Conservation (phyloP, 1,284 basidiomycete species). For the Fomitiporia mediterranea region DNA sequence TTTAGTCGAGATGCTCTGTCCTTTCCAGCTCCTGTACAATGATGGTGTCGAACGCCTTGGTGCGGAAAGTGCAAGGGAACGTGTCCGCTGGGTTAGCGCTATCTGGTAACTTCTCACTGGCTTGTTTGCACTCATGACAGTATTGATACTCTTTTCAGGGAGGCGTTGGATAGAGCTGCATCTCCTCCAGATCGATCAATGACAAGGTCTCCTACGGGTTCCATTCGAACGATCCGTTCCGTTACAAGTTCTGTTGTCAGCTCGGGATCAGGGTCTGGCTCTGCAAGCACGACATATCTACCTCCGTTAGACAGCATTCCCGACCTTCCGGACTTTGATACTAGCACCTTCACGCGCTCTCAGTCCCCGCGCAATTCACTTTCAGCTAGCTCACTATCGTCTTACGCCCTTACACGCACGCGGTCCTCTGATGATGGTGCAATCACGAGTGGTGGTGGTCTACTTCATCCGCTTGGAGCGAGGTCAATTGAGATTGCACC, state of each 20-base stretch:
- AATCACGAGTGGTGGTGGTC: constrained; percentile 51
- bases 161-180: constrained; percentile 51
- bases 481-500: constrained; percentile 55
- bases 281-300: constrained; percentile 66
- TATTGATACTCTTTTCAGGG: constrained; percentile 48
- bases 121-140: too few species aligned
- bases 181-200: constrained; percentile 46
- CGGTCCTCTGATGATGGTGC: constrained; percentile 64
- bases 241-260: constrained; percentile 36
- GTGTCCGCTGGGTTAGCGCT: constrained; percentile 83
- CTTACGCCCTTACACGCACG: constrained; percentile 27
- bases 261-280: constrained; percentile 39
- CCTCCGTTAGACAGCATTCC: constrained; percentile 62
- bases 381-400: constrained; percentile 9
- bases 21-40: constrained; percentile 82
- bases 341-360: constrained; percentile 35
- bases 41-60: constrained; percentile 84
- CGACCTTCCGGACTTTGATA: constrained; percentile 56
- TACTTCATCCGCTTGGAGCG: constrained; percentile 62
- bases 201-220: constrained; percentile 64
- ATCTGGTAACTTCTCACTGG: constrained; percentile 59
- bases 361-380: constrained; percentile 30
- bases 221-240: constrained; percentile 64
- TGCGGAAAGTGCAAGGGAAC: constrained; percentile 76
- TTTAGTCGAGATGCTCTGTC: constrained; percentile 69